Percentiles rank a stretch among this genome's conserved stretches.
Conservation (phyloP, 2,329 filamentous ascomycete genomes). For the Blastomyces gilchristii region DNA sequence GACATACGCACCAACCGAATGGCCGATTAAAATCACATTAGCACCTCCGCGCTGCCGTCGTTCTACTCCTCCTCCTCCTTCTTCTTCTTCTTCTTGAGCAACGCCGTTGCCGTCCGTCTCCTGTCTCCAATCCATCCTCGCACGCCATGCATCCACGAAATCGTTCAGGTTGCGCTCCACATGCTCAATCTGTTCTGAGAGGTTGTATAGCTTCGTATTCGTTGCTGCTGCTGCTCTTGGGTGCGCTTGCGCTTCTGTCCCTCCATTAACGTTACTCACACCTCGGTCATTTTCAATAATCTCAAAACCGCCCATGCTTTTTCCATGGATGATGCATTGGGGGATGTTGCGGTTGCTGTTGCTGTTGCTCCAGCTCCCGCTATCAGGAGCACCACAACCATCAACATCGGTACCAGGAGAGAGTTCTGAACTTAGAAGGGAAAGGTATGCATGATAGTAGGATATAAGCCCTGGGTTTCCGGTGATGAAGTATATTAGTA, state of each 20-base stretch:
- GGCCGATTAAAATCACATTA: conserved; percentile 56
- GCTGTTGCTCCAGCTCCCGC: not conserved
- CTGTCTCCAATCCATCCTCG: not conserved
- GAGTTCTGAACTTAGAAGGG: conserved; percentile 24
- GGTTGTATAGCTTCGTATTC: conserved; percentile 22
- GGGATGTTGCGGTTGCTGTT: not conserved
- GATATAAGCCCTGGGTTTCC: conserved; percentile 43
- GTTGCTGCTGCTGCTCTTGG: not conserved
- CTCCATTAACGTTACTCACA: not conserved
- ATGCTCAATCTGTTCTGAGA: conserved; percentile 43
- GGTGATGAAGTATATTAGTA: conserved; percentile 38
- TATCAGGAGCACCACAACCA: not conserved
- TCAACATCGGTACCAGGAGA: conserved; percentile 1
- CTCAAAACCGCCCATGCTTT: conserved; percentile 30
- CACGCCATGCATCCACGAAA: conserved; percentile 23
- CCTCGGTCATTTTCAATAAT: conserved; percentile 11
- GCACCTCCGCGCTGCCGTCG: conserved; percentile 11
- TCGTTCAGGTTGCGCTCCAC: conserved; percentile 35
- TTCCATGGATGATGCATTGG: conserved; percentile 22
- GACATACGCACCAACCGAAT: conserved; percentile 66
- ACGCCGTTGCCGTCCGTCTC: not conserved
- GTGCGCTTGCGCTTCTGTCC: not conserved
- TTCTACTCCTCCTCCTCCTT: not conserved
- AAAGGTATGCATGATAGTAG: conserved; percentile 40
- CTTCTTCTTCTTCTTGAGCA: not conserved